These are phyloP conservation scores for Paradendryphiella salina DNA, from an alignment of 2,329 filamentous ascomycete species.

Conservation along the genomic window DNA sequence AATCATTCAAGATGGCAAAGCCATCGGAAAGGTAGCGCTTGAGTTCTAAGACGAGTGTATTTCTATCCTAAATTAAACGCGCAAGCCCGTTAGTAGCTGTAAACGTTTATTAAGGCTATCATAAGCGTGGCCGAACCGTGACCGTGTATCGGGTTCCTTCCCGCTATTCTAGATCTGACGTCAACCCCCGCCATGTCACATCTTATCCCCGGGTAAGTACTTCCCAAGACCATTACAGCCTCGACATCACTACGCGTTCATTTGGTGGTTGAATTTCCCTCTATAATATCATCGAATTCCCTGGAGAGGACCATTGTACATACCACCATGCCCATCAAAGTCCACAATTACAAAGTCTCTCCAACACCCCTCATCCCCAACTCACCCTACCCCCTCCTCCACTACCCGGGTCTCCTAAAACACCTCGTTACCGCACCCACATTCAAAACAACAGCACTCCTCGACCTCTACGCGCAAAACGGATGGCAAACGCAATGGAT, in stretches of 20 bases:
- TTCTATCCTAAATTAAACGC: too few species aligned
- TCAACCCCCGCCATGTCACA: conserved; percentile 7
- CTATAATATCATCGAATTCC: neutral
- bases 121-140: too few species aligned
- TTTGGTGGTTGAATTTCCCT: too few species aligned
- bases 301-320: neutral
- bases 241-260: neutral
- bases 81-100: too few species aligned
- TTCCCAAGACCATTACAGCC: neutral
- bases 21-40: conserved; percentile 5
- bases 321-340: conserved; percentile 14
- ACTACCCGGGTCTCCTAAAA: conserved; percentile 54
- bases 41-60: conserved; percentile 1
- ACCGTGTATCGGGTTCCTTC: neutral
- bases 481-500: conserved; percentile 61
- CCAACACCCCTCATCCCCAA: conserved; percentile 48
- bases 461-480: conserved; percentile 54
- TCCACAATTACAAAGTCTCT: conserved; percentile 28
- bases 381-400: conserved; percentile 53
- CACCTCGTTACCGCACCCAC: conserved; percentile 27
- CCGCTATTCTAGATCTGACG: conserved; percentile 5
- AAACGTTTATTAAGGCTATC: too few species aligned
- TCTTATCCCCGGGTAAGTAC: conserved; percentile 8
- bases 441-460: conserved; percentile 40
- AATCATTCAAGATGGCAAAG: conserved; percentile 5